Conservation (phyloP, 2,329 filamentous ascomycete species). For the Cercospora sp. region DNA sequence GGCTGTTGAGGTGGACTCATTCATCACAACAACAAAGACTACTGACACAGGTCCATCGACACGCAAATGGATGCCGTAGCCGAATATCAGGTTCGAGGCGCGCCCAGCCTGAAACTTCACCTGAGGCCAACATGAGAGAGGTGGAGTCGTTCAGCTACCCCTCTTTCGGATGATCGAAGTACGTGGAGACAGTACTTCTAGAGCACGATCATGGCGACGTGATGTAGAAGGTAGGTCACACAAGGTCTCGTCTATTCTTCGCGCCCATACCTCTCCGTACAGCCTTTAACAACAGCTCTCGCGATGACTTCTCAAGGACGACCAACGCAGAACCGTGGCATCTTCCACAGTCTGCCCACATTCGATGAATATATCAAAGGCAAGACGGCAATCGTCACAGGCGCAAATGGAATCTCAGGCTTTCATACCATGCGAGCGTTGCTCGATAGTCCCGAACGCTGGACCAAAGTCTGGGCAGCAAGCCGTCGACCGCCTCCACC, state of each 20-base stretch:
- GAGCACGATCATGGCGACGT: neutral
- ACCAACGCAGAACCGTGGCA: slow-evolving; percentile 41
- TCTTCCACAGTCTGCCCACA: slow-evolving; percentile 53
- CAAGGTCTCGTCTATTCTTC: neutral
- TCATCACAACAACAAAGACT: neutral
- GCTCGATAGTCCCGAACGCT: slow-evolving; percentile 49
- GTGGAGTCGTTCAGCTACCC: slow-evolving; percentile 7
- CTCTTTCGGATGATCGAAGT: neutral
- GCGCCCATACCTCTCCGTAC: neutral
- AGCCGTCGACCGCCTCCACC: slow-evolving; percentile 49
- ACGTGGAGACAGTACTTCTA: slow-evolving; percentile 1
- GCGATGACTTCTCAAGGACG: slow-evolving; percentile 32
- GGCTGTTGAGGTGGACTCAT: neutral
- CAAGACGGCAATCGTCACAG: slow-evolving; percentile 55
- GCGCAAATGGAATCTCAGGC: slow-evolving; percentile 57
- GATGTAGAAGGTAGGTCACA: neutral
- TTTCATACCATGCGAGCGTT: slow-evolving; percentile 54
- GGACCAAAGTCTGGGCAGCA: slow-evolving; percentile 55
- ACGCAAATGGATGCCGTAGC: neutral
- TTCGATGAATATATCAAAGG: slow-evolving; percentile 46
- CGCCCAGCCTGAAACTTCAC: neutral
- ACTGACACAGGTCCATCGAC: neutral
- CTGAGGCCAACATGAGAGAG: neutral
- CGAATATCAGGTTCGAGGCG: neutral
- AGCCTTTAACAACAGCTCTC: neutral